phyloP scores from a whole-genome alignment of 345 rosid species.

The Arabidopsis suecica region DNA sequence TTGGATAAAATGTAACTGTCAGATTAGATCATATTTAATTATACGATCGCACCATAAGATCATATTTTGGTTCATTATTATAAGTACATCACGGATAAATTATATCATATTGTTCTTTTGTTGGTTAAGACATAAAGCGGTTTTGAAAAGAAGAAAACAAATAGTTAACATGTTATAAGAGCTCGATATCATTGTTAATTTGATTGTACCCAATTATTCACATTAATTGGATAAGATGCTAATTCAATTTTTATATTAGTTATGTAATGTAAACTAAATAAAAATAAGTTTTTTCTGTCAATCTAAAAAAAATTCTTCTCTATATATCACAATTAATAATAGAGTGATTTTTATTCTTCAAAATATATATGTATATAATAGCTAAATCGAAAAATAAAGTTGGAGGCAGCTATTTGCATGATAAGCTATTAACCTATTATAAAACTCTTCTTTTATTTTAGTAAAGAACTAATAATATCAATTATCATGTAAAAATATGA shows the following conservation, averaged over 20 bases:
- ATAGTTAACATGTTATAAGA: not conserved
- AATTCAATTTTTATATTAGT: not conserved
- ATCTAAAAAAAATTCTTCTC: too few relatives aligned
- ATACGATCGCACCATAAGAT: conserved; percentile 15
- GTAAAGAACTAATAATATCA: not conserved
- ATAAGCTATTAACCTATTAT: not conserved
- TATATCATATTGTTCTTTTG: not conserved
- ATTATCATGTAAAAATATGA: not conserved
- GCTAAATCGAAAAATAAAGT: not conserved
- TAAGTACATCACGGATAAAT: not conserved
- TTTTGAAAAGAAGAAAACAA: not conserved
- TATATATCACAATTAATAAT: too few relatives aligned
- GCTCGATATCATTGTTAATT: not conserved
- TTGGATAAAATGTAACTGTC: conserved; percentile 23
- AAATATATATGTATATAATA: too few relatives aligned
- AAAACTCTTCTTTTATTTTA: not conserved
- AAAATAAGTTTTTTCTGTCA: too few relatives aligned
- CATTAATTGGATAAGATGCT: not conserved
- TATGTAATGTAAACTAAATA: not conserved
- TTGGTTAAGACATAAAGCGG: not conserved
- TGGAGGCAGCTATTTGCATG: not conserved
- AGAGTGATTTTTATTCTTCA: too few relatives aligned
- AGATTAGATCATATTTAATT: not conserved
- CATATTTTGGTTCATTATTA: not conserved
- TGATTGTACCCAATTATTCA: not conserved